Base-by-base conservation (phyloP, 305 asterid species). In the Ilex paraguariensis region DNA sequence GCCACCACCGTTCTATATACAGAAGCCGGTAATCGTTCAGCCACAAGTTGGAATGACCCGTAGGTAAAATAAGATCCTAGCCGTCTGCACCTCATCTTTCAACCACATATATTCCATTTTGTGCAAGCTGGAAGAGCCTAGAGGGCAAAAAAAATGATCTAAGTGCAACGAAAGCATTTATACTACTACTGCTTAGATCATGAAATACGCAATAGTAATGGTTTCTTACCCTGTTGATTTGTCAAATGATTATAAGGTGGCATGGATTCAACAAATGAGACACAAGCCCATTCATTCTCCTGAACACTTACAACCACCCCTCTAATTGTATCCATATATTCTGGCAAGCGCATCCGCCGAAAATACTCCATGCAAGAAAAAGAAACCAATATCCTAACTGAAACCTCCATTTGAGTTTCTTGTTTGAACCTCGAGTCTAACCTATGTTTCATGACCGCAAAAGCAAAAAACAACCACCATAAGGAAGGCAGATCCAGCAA, bases 341-440 rank as follows among this genome's bases (percentile, higher is more conserved):
- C 98, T 7, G 94, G 84, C 86, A 91, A 78, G 53, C 89, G 95
- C 77, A 85, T 82, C 78, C 96, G 79, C 15, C 96, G 91, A 66
- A 91, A 91, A 81, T 84, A 91, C 67, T 85, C 98, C 95, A 91
- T 80, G 67, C 95, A 91, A 64, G 96, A 91, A 79, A 91, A 86
- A 0, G 96, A 82, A 65, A 78, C 82, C 82, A 88, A 71, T 75
- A 88, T 79, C 70, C 73, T 81, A 17, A 91, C 87, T 10, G 95
- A 88, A 71, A 77, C 72, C 67, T 75, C 72, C 59, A 80, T 60
- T 59, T 80, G 80, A 69, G 69, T 67, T 66, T 73, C 86, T 61
- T 50, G 81, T 72, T 78, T 63, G 36, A 74, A 63, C 66, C 68
- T 66, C 16, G 79, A 62, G 62, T 76, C 75, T 57, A 88, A 66